Conservation (phyloP, 2,329 filamentous ascomycete genomes). For the Cordyceps fumosorosea region DNA sequence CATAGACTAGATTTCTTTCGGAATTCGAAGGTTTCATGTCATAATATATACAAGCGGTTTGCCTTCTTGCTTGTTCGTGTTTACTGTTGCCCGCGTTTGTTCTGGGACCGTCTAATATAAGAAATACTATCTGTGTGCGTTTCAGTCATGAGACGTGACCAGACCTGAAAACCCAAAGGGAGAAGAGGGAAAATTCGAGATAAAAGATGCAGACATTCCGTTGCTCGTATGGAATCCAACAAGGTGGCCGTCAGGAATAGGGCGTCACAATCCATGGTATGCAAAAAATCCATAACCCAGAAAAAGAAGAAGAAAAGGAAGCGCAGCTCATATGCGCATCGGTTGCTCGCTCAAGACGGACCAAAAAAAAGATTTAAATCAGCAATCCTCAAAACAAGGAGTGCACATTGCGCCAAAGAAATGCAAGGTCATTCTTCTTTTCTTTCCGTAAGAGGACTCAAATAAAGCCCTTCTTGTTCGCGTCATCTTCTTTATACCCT, state of each 20-base stretch:
- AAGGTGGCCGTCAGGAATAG: not conserved
- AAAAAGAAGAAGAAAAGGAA: not conserved
- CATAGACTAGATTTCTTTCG: not conserved
- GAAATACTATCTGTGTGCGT: not conserved
- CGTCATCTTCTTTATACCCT: not conserved
- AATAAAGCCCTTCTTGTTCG: slow-evolving; percentile 2
- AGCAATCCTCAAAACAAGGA: not conserved
- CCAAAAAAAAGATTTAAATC: not conserved
- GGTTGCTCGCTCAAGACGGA: not conserved
- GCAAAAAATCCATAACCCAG: not conserved
- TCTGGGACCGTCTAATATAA: not conserved
- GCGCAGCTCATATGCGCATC: not conserved
- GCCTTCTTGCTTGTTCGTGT: not conserved
- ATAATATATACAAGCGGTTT: slow-evolving; percentile 3
- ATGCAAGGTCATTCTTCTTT: slow-evolving; percentile 1
- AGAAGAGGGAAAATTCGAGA: not conserved
- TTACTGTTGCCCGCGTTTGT: not conserved
- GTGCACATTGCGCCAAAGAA: not conserved
- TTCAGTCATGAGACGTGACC: not conserved
- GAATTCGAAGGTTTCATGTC: not conserved
- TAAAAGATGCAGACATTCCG: not conserved
- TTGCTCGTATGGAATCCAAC: not conserved
- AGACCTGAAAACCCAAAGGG: too few species aligned
- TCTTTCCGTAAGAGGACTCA: not conserved
- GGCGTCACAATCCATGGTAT: not conserved